Base-by-base conservation (phyloP, 202 grass and related monocot genomes). In the Elaeis oleifera region DNA sequence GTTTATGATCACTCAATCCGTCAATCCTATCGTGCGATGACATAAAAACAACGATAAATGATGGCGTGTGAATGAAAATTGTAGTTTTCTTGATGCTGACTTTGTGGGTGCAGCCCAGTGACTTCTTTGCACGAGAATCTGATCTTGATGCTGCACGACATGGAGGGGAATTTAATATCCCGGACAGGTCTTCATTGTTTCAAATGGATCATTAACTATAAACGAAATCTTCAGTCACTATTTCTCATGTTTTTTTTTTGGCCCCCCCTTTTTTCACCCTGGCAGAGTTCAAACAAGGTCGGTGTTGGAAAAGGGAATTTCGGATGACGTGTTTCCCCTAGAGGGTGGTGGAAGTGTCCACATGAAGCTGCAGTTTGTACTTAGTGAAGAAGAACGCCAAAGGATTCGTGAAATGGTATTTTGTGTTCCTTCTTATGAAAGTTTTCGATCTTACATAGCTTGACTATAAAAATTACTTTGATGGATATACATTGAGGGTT, bases 381-480 rank as follows among this genome's bases (percentile, higher is more conserved):
- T 96, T 18, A 96, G 54, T 25, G 81, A 90, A 74, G 79, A 85
- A 67, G 87, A 88, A 31, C 76, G 69, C 49, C 71, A 83, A 68
- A 67, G 85, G 59, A 74, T 96, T 39, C 80, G 65, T 59, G 78
- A 95, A 78, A 72, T 90, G 83, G 90, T 87, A 65, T 79, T 24
- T 27, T 8, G 11, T 13, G 39, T 67, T 13, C 9, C 11, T 44
- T 51, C 39, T 54, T 53, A 31, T 36, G 19, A 21, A 13, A 50
- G 52, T 63, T 39, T 16, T 75, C 53, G 23, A 11, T 36, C 11
- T 39, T 67, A 51, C 29, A 49, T 18, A 23, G 20, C 25, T 67
- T 4, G 48, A 23, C 59, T 20, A 53, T 17, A 28, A 54, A 53
- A 26, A 54, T 23, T 28, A 24, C 16, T 2, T 20, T 39, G 51